phyloP scores from a whole-genome alignment of 805 yeast genomes.

The Candida xiaguanensis region DNA sequence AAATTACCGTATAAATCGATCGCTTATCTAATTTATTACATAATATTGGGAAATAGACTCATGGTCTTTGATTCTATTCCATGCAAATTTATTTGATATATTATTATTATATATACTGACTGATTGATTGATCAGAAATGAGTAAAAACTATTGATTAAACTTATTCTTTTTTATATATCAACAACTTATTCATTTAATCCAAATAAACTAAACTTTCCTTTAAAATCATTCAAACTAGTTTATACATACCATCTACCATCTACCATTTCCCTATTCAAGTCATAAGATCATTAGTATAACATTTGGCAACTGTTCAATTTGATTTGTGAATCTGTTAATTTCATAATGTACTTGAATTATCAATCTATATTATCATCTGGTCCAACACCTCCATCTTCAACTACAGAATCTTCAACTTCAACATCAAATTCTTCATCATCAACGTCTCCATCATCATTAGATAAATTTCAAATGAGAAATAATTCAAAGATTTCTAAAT shows the following conservation, averaged over 20 bases:
- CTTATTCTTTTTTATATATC: no score
- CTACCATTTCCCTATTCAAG: no score
- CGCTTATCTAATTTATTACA: background rate
- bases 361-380: background rate
- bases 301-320: no score
- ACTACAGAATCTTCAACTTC: background rate
- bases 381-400: background rate
- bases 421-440: background rate
- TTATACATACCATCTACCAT: no score
- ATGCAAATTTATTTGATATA: background rate
- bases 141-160: no score
- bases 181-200: no score
- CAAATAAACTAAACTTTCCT: no score
- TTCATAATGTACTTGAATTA: background rate
- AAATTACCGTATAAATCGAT: background rate
- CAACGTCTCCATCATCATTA: background rate
- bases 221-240: no score
- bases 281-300: no score
- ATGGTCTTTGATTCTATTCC: slow-evolving; percentile 1
- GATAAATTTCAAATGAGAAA: background rate
- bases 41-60: background rate
- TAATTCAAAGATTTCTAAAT: slow-evolving; percentile 6
- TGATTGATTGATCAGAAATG: no score
- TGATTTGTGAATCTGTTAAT: no score
- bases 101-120: no score